Percentiles rank a stretch among this genome's conserved stretches.
Conservation (phyloP, 305 asterid species). For the Fraxinus nigra region DNA sequence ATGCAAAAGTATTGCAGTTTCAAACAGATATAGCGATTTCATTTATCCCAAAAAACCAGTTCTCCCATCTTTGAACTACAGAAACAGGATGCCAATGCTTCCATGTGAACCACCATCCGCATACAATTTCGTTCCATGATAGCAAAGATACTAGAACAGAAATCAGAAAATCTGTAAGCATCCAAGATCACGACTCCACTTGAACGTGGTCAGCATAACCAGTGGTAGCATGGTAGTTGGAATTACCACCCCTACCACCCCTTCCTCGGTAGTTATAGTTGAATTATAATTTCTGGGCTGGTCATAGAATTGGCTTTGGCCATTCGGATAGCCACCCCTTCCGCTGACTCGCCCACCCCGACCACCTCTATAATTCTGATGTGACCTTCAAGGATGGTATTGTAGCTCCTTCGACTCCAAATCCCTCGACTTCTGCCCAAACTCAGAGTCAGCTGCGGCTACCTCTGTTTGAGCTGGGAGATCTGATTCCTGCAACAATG, state of each 20-base stretch:
- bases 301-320: slow-evolving; percentile 38
- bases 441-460: slow-evolving; percentile 26
- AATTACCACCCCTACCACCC: slow-evolving; percentile 48
- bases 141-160: not conserved
- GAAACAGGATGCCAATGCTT: not conserved
- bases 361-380: slow-evolving; percentile 30
- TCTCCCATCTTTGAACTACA: not conserved
- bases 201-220: slow-evolving; percentile 29
- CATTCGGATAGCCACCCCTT: slow-evolving; percentile 42
- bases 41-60: not conserved
- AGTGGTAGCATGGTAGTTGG: slow-evolving; percentile 26
- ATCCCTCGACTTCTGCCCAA: slow-evolving; percentile 26
- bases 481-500: slow-evolving; percentile 8
- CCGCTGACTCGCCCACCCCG: slow-evolving; percentile 22
- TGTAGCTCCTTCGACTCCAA: slow-evolving; percentile 27
- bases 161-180: not conserved
- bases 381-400: slow-evolving; percentile 15
- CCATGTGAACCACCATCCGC: not conserved
- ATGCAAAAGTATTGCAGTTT: not conserved
- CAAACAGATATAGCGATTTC: not conserved
- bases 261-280: slow-evolving; percentile 39
- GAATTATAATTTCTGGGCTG: slow-evolving; percentile 38
- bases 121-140: slow-evolving; percentile 4
- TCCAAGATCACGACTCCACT: slow-evolving; percentile 29
- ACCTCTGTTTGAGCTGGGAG: slow-evolving; percentile 27